phyloP scores from a whole-genome alignment of 2,329 filamentous ascomycete genomes.

The Fusarium annulatum region DNA sequence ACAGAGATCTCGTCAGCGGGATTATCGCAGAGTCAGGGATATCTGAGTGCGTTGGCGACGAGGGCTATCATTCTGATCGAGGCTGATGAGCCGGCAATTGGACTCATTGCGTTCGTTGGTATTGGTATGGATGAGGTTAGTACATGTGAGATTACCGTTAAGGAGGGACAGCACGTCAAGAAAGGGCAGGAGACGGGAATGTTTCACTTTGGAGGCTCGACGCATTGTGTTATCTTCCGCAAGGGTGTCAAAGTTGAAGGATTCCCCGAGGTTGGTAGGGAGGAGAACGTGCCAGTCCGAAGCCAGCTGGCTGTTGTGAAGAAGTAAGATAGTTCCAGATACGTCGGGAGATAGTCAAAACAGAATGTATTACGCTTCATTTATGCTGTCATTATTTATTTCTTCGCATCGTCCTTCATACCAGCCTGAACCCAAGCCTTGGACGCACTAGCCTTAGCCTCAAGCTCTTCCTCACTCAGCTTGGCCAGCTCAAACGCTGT shows the following conservation, averaged over 20 bases:
- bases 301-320: slow-evolving; percentile 51
- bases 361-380: slow-evolving; percentile 3
- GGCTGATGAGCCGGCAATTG: slow-evolving; percentile 74
- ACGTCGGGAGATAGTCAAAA: neutral
- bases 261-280: slow-evolving; percentile 50
- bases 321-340: neutral
- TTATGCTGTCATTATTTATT: slow-evolving; percentile 41
- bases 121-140: slow-evolving; percentile 83
- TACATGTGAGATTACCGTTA: slow-evolving; percentile 77
- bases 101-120: slow-evolving; percentile 75
- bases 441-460: slow-evolving; percentile 64
- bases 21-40: slow-evolving; percentile 68
- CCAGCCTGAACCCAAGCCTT: slow-evolving; percentile 74
- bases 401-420: slow-evolving; percentile 75
- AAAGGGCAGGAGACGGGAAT: slow-evolving; percentile 81
- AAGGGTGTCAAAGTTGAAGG: slow-evolving; percentile 62
- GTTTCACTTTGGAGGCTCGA: slow-evolving; percentile 84
- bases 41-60: slow-evolving; percentile 74
- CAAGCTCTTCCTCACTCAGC: slow-evolving; percentile 63
- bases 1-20: slow-evolving; percentile 55
- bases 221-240: slow-evolving; percentile 75
- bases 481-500: slow-evolving; percentile 64
- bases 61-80: slow-evolving; percentile 77
- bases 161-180: slow-evolving; percentile 70
- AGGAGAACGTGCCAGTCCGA: slow-evolving; percentile 55